Evolutionary conservation across 2,329 filamentous ascomycete genomes (phyloP), one percentile per base, ranked within the genome.

Genomic region (Fusarium aywerte): DNA sequence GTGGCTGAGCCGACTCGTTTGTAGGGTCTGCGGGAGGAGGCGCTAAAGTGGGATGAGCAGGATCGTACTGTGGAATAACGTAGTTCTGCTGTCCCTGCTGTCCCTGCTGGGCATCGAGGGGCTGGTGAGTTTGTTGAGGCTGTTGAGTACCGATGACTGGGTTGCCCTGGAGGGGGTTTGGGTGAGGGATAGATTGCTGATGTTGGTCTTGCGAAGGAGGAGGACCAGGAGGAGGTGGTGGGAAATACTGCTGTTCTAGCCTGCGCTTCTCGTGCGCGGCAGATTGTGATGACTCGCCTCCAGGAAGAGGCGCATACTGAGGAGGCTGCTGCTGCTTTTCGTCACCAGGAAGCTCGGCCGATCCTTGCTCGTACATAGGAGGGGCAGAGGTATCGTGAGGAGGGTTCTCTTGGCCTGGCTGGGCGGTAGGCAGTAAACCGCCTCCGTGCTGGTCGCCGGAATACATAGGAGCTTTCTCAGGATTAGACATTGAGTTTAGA

Each of bases 11-110:
- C 3, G 63, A 33, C 31, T 68, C 60, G 21, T 48, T 45, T 3
- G 64, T 54, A 3, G 75, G 72, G 23, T 54, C 45, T 4, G 64
- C 48, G 2, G 75, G 74, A 25, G 74, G 74, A 7, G 74, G 72
- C 1, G 75, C 74, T 62, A 77, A 77, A 35, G 63, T 61, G 32
- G 76, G 74, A 27, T 71, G 67, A 4, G 74, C 74, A 45, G 76
- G 75, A 38, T 76, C 68, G 39, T 77, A 77, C 5, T 70, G 59
- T 4, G 76, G 75, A 23, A 77, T 77, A 9, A 59, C 43, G 23
- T 76, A 76, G 45, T 58, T 62, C 13, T 73, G 69, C 12, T 68
- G 67, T 7, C 49, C 13, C 13, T 73, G 69, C 12, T 68, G 67
- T 7, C 49, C 13, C 10, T 61, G 53, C 32, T 64, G 61, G n/a